phyloP scores from a whole-genome alignment of 495 filamentous ascomycete species.

The Penicillium steckii region DNA sequence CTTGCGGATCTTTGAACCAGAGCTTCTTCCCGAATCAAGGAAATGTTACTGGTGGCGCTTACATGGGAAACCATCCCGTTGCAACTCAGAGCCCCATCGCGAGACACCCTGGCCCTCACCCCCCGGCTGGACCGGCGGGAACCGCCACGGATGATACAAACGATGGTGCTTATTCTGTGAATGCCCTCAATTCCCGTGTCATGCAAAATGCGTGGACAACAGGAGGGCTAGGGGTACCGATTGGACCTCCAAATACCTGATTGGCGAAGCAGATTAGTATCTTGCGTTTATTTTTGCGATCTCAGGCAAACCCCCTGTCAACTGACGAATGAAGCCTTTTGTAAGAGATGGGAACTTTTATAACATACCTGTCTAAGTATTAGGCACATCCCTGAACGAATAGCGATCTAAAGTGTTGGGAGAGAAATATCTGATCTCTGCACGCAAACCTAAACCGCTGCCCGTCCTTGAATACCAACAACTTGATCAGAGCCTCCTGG shows the following conservation, averaged over 20 bases:
- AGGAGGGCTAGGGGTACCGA: slow-evolving; percentile 31
- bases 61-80: slow-evolving; percentile 29
- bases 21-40: slow-evolving; percentile 47
- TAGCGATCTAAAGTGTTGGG: too few relatives aligned
- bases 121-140: slow-evolving; percentile 18
- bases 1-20: slow-evolving; percentile 44
- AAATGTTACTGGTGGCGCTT: slow-evolving; percentile 35
- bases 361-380: too few relatives aligned
- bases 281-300: neutral
- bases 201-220: slow-evolving; percentile 35
- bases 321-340: neutral
- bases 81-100: slow-evolving; percentile 20
- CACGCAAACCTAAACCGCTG: too few relatives aligned
- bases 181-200: slow-evolving; percentile 25
- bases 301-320: too few relatives aligned
- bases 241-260: slow-evolving; percentile 26
- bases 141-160: slow-evolving; percentile 43
- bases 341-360: too few relatives aligned
- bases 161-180: slow-evolving; percentile 32
- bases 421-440: too few relatives aligned
- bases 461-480: too few relatives aligned
- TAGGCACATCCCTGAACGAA: too few relatives aligned
- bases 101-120: slow-evolving; percentile 19
- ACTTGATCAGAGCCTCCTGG: too few relatives aligned
- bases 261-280: neutral